Conservation (phyloP, 495 filamentous ascomycete species). For the Hypoxylon subgilvum region DNA sequence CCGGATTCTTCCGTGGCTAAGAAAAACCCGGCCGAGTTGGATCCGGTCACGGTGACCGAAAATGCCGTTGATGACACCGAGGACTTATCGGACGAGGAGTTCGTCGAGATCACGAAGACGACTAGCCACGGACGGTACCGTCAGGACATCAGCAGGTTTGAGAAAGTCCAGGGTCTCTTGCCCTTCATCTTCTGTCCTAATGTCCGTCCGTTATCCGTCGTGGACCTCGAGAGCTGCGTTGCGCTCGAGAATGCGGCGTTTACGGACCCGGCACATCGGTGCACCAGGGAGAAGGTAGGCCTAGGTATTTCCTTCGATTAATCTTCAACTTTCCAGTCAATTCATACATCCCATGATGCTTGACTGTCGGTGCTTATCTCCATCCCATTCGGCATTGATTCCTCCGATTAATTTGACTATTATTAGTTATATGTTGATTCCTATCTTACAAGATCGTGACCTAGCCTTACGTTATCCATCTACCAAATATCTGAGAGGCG, state of each 20-base stretch:
- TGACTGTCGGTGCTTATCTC: too few species aligned
- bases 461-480: background rate
- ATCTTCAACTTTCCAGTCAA: background rate
- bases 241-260: constrained; percentile 78
- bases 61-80: constrained; percentile 36
- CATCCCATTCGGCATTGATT: constrained; percentile 19
- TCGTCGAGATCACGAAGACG: constrained; percentile 11
- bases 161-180: constrained; percentile 24
- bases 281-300: constrained; percentile 78
- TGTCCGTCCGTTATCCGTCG: constrained; percentile 70
- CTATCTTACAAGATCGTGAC: background rate
- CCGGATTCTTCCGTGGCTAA: constrained; percentile 1
- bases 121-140: constrained; percentile 11
- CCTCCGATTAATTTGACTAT: constrained; percentile 1
- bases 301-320: constrained; percentile 20
- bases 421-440: constrained; percentile 3
- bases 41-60: background rate
- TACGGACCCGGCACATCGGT: constrained; percentile 68
- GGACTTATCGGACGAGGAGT: constrained; percentile 24
- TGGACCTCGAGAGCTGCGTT: constrained; percentile 78
- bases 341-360: background rate
- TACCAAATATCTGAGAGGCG: background rate
- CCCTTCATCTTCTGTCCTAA: constrained; percentile 59
- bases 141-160: background rate
- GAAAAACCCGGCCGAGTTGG: background rate